These are phyloP conservation scores for Brassica cretica DNA, from an alignment of 345 rosid species.

Conservation along the genomic window DNA sequence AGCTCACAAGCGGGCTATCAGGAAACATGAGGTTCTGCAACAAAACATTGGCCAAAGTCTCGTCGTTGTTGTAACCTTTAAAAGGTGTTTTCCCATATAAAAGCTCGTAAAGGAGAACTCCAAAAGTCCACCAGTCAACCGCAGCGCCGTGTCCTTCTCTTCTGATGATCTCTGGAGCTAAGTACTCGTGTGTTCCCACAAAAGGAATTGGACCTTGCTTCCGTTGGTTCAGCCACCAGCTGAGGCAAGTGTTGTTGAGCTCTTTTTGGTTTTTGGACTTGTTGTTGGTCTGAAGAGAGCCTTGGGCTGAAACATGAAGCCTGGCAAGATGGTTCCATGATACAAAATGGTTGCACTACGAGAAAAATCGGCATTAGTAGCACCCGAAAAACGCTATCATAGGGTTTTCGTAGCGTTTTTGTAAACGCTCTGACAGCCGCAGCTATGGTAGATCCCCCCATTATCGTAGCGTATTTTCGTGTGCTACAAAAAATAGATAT, in stretches of 20 bases:
- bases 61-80: not conserved
- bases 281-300: not conserved
- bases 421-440: too few relatives aligned
- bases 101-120: not conserved
- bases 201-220: not conserved
- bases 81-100: not conserved
- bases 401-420: too few relatives aligned
- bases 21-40: not conserved
- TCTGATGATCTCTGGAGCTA: not conserved
- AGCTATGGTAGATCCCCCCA: too few relatives aligned
- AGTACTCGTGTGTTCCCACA: constrained; percentile 2
- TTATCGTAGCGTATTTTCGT: too few relatives aligned
- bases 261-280: not conserved
- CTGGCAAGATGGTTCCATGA: not conserved
- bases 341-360: not conserved
- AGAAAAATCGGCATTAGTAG: too few relatives aligned
- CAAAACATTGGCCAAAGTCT: not conserved
- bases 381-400: too few relatives aligned
- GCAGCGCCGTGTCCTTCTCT: not conserved
- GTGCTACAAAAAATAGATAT: too few relatives aligned
- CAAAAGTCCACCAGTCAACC: not conserved
- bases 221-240: not conserved
- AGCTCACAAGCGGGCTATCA: not conserved
- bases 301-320: not conserved
- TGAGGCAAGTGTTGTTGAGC: not conserved